phyloP scores from a whole-genome alignment of 2,329 filamentous ascomycete genomes.

The Dactylellina leptospora region DNA sequence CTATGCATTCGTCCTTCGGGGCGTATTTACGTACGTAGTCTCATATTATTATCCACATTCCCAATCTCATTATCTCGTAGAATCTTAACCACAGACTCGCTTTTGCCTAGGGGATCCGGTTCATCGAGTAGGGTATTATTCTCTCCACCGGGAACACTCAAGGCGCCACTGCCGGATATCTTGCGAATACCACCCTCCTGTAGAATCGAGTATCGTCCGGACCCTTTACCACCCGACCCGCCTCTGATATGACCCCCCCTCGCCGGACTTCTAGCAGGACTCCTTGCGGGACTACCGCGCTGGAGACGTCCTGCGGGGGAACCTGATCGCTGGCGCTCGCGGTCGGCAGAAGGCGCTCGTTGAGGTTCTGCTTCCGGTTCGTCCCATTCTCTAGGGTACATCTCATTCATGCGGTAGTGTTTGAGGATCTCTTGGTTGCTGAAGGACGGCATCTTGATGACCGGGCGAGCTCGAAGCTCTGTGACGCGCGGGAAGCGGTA shows the following conservation, averaged over 20 bases:
- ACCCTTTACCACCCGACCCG: slow-evolving; percentile 24
- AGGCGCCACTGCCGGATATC: slow-evolving; percentile 52
- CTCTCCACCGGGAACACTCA: slow-evolving; percentile 61
- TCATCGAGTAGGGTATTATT: slow-evolving; percentile 90
- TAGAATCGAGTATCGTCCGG: slow-evolving; percentile 56
- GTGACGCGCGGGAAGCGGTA: background rate
- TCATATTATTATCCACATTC: slow-evolving; percentile 82
- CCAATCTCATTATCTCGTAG: slow-evolving; percentile 76
- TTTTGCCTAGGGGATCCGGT: slow-evolving; percentile 86
- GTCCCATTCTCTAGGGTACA: slow-evolving; percentile 56
- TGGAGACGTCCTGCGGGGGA: slow-evolving; percentile 38
- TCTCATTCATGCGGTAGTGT: slow-evolving; percentile 57
- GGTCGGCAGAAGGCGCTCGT: slow-evolving; percentile 18
- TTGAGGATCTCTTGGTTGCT: slow-evolving; percentile 57
- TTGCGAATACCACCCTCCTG: slow-evolving; percentile 54
- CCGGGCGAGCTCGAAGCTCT: slow-evolving; percentile 28
- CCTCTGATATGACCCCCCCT: background rate
- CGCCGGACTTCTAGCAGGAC: slow-evolving; percentile 27
- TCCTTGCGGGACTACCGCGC: slow-evolving; percentile 29
- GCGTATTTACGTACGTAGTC: slow-evolving; percentile 70
- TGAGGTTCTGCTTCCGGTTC: slow-evolving; percentile 51
- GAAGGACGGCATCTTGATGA: slow-evolving; percentile 34
- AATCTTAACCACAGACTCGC: slow-evolving; percentile 83
- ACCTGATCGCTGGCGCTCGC: slow-evolving; percentile 29
- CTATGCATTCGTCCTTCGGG: background rate